These are phyloP conservation scores for Debaryomyces tyrocola DNA, from an alignment of 805 yeast genomes.

Conservation along the genomic window DNA sequence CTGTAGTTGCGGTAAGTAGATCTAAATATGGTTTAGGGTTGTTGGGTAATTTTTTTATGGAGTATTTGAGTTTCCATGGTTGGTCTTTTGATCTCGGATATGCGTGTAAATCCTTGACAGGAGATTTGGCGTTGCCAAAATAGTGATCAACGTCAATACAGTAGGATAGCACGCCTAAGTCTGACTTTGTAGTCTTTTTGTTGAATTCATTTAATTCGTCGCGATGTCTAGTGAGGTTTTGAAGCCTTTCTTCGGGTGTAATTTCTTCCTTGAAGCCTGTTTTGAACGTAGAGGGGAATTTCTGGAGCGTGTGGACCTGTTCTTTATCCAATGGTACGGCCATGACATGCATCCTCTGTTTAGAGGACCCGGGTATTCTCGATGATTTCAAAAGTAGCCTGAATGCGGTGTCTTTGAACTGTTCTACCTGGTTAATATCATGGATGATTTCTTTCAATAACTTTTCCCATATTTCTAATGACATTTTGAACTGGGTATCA, in stretches of 20 bases:
- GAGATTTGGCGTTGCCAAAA: constrained; percentile 15
- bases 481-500: constrained; percentile 63
- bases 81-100: constrained; percentile 23
- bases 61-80: constrained; percentile 22
- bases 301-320: constrained; percentile 23
- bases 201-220: constrained; percentile 26
- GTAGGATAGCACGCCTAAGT: constrained; percentile 20
- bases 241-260: constrained; percentile 19
- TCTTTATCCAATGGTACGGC: constrained; percentile 28
- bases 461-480: constrained; percentile 50
- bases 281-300: constrained; percentile 24
- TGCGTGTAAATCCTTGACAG: constrained; percentile 13
- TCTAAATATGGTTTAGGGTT: constrained; percentile 10
- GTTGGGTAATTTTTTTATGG: constrained; percentile 12
- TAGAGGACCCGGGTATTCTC: constrained; percentile 3
- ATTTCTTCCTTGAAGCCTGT: constrained; percentile 32
- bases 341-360: constrained; percentile 18
- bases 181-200: constrained; percentile 13
- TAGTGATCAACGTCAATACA: constrained; percentile 18
- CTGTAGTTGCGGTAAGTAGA: constrained; percentile 5
- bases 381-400: constrained; percentile 24
- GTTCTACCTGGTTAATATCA: constrained; percentile 21
- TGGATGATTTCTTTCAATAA: constrained; percentile 25
- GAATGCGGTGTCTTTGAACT: constrained; percentile 19
- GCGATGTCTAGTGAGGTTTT: constrained; percentile 24